Base-by-base conservation (phyloP, 2,329 filamentous ascomycete species). In the Diatrype stigma region DNA sequence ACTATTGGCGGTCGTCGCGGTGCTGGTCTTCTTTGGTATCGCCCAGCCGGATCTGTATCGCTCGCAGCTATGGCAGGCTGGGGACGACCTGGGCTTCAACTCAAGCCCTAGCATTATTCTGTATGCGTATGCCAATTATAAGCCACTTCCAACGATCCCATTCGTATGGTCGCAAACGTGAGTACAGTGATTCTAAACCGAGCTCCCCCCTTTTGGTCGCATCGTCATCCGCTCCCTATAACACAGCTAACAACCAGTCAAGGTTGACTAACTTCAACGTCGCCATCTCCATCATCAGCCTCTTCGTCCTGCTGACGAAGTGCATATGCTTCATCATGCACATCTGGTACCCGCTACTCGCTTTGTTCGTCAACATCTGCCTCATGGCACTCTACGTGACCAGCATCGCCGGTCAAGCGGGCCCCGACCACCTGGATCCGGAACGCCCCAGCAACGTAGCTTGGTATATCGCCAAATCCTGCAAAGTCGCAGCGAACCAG, bases 261-360 rank as follows among this genome's bases (percentile, higher is more conserved):
- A 92, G 88, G 50, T 74, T 90, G 55, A 90, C 88, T 45, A 76
- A 86, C 59, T 90, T 81, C 72, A 90, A 92, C 63, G 82, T 91
- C 59, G 85, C 86, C 63, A 86, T 91, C 59, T 86, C 87, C 35
- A 80, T 93, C 57, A 74, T 90, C 49, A 85, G 83, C 51, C 85
- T 89, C 67, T 93, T 93, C 73, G 77, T 90, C 65, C 79, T 90
- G 55, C 78, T 92, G 42, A 74, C 78, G 67, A 91, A 90, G 73
- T 76, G 81, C 56, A 81, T 87, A 54, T 76, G 81, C 62, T 85
- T 81, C 70, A 82, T 89, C 62, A 82, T 91, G 77, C 82, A 86
- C 65, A 72, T 85, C 61, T 90, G 84, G 76, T 82, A 77, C 58
- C 89, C 89, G 6, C 65, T 89, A 53, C 52, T 91, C 50, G 82